Conservation (phyloP, 2,329 filamentous ascomycete genomes). For the Phyllosticta capitalensis region DNA sequence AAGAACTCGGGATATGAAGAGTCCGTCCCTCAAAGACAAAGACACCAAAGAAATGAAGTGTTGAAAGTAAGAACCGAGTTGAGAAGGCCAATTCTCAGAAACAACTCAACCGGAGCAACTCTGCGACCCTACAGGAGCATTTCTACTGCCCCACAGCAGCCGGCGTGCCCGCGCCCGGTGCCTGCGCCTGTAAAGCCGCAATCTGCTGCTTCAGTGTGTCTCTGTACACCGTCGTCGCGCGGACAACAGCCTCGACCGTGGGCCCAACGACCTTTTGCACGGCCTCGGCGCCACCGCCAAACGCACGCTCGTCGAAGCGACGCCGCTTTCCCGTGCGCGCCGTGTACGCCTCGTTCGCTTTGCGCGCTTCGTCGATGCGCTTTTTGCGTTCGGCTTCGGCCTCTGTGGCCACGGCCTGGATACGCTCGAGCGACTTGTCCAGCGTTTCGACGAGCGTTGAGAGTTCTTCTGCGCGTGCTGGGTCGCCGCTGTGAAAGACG, state of each 20-base stretch:
- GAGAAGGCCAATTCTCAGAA: too few species aligned
- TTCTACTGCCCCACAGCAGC: not conserved
- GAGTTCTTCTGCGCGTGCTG: slow-evolving; percentile 70
- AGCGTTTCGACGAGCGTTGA: slow-evolving; percentile 76
- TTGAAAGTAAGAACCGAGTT: too few species aligned
- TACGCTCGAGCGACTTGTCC: slow-evolving; percentile 64
- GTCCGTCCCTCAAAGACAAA: too few species aligned
- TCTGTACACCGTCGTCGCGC: slow-evolving; percentile 62
- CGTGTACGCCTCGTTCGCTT: slow-evolving; percentile 53
- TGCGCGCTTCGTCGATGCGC: slow-evolving; percentile 50
- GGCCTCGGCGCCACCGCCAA: slow-evolving; percentile 58
- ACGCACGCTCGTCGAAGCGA: slow-evolving; percentile 45
- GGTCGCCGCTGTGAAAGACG: slow-evolving; percentile 79
- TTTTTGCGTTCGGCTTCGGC: slow-evolving; percentile 65
- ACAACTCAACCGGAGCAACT: too few species aligned
- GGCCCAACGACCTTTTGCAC: slow-evolving; percentile 70
- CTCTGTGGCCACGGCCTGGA: slow-evolving; percentile 68
- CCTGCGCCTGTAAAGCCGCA: slow-evolving; percentile 14
- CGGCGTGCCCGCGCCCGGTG: not conserved
- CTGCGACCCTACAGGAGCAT: not conserved
- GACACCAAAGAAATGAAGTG: too few species aligned
- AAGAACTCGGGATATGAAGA: too few species aligned
- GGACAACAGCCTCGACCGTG: slow-evolving; percentile 59
- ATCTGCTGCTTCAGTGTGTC: slow-evolving; percentile 56
- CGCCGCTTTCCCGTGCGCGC: slow-evolving; percentile 65